Evolutionary conservation across 2,329 filamentous ascomycete genomes (phyloP).

Genomic region (Didymella lethalis): DNA sequence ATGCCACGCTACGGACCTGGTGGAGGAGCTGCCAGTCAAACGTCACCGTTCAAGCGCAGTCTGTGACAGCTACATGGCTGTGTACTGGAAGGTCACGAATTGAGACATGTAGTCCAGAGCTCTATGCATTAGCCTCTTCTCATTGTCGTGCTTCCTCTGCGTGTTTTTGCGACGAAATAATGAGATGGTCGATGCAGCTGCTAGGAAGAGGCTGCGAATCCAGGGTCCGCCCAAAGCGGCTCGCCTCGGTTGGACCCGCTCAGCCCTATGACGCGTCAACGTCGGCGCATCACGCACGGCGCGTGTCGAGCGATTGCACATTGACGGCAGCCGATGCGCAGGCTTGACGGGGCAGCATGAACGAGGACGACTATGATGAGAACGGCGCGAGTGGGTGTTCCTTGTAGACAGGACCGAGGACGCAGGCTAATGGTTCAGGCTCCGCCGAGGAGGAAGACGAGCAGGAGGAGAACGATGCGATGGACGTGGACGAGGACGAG

Average conservation of each 20-base stretch:
- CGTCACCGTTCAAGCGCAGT: no score
- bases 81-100: no score
- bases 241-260: constrained; percentile 8
- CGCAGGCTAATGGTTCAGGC: constrained; percentile 27
- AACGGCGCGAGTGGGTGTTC: constrained; percentile 47
- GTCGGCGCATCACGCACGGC: constrained; percentile 2
- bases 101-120: no score
- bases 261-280: constrained; percentile 22
- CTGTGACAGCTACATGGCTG: no score
- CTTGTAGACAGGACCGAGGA: background rate
- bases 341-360: constrained; percentile 41
- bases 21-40: no score
- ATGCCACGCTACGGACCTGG: no score
- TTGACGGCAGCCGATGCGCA: constrained; percentile 13
- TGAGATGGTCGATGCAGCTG: background rate
- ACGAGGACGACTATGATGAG: constrained; percentile 58
- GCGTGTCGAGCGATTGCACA: constrained; percentile 5
- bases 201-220: background rate
- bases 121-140: no score
- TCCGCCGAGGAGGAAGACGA: constrained; percentile 41
- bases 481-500: constrained; percentile 55
- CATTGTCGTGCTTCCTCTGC: no score
- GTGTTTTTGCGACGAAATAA: background rate
- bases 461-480: constrained; percentile 53
- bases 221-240: background rate